Conservation (phyloP, 495 filamentous ascomycete genomes). For the Penicillium paxilli region DNA sequence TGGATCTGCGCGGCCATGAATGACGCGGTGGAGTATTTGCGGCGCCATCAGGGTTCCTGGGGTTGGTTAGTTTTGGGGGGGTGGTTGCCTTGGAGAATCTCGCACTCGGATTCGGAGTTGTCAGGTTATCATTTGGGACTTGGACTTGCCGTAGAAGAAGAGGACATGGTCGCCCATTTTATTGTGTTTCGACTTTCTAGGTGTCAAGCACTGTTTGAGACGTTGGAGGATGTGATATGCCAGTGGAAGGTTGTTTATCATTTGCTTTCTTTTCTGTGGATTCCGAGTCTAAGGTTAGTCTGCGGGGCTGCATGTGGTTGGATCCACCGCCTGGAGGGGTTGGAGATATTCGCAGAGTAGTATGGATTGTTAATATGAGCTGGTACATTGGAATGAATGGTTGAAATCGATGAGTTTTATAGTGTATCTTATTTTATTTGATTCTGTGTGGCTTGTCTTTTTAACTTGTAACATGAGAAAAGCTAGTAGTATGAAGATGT, state of each 20-base stretch:
- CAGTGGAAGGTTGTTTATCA: too few relatives aligned
- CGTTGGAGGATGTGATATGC: background rate
- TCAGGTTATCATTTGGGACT: too few relatives aligned
- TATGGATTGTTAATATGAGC: too few relatives aligned
- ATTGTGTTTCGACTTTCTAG: background rate
- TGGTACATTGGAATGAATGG: too few relatives aligned
- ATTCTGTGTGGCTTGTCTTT: too few relatives aligned
- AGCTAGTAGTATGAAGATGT: too few relatives aligned
- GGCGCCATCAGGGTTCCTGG: conserved; percentile 69
- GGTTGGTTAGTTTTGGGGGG: too few relatives aligned
- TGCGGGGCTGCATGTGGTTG: conserved; percentile 4
- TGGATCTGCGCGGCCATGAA: conserved; percentile 60
- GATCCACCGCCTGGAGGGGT: conserved; percentile 11
- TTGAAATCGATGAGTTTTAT: too few relatives aligned
- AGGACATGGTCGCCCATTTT: conserved; percentile 48
- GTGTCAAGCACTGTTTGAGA: background rate
- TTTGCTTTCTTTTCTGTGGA: background rate
- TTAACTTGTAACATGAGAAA: too few relatives aligned
- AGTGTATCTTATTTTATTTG: too few relatives aligned
- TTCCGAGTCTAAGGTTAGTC: background rate
- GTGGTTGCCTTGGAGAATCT: too few relatives aligned
- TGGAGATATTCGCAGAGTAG: background rate
- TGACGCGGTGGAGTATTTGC: conserved; percentile 78
- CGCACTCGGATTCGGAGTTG: too few relatives aligned
- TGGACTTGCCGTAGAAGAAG: conserved; percentile 58